Percentiles rank a stretch among this genome's conserved stretches.
Conservation (phyloP, 768 basidiomycete genomes). For the Podaxis sp. region DNA sequence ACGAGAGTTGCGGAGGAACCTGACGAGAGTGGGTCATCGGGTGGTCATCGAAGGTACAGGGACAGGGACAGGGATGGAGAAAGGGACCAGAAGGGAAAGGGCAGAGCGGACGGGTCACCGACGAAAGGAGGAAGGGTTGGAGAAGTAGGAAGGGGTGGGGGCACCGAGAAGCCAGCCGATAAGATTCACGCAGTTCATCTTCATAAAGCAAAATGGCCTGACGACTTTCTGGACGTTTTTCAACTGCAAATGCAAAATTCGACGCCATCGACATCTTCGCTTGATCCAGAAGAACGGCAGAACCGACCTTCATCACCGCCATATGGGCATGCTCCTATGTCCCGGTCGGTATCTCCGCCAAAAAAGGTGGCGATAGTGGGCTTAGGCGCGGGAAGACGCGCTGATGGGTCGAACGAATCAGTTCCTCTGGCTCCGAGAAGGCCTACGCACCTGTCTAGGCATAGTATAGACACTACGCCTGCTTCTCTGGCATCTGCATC, state of each 20-base stretch:
- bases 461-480: slow-evolving; percentile 56
- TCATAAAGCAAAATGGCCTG: slow-evolving; percentile 81
- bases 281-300: neutral
- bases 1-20: slow-evolving; percentile 71
- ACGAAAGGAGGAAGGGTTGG: slow-evolving; percentile 21
- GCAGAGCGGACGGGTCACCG: slow-evolving; percentile 9
- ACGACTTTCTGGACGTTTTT: slow-evolving; percentile 71
- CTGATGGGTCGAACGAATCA: slow-evolving; percentile 42
- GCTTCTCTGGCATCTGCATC: slow-evolving; percentile 24
- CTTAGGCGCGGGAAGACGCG: slow-evolving; percentile 40
- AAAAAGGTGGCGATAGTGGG: slow-evolving; percentile 58
- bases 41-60: slow-evolving; percentile 20
- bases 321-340: slow-evolving; percentile 28
- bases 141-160: slow-evolving; percentile 19
- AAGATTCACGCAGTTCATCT: slow-evolving; percentile 48
- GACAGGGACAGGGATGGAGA: slow-evolving; percentile 31
- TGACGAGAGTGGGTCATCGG: slow-evolving; percentile 51
- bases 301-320: neutral
- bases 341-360: slow-evolving; percentile 36
- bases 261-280: slow-evolving; percentile 6
- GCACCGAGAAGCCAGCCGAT: slow-evolving; percentile 28
- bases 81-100: slow-evolving; percentile 17
- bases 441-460: slow-evolving; percentile 62
- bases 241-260: slow-evolving; percentile 31
- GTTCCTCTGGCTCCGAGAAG: slow-evolving; percentile 48